A percentile compares a stretch with the other conserved stretches of the same genome.
Conservation (phyloP, 257 asterid genomes). For the Salvia hispanica region DNA sequence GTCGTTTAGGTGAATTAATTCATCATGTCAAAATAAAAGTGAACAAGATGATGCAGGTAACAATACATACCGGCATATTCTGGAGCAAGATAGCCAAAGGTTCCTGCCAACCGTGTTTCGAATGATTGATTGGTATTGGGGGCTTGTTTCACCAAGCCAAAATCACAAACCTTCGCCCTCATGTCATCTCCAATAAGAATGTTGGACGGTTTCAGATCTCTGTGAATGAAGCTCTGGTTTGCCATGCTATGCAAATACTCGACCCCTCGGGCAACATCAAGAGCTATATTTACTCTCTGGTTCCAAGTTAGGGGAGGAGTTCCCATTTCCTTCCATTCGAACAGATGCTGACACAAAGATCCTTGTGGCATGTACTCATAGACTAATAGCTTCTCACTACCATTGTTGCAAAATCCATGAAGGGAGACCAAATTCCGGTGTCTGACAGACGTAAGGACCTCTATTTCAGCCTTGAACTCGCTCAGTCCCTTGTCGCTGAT, state of each 20-base stretch:
- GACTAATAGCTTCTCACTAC: constrained; percentile 72
- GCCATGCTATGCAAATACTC: constrained; percentile 86
- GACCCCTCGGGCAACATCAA: constrained; percentile 91
- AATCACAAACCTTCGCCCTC: constrained; percentile 95
- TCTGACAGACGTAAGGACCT: constrained; percentile 75
- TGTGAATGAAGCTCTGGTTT: constrained; percentile 80
- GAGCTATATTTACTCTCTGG: constrained; percentile 67
- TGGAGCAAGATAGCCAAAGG: constrained; percentile 97
- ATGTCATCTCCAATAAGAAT: constrained; percentile 78
- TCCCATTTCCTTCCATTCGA: constrained; percentile 38
- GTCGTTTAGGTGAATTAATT: neutral
- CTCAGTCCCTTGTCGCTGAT: constrained; percentile 50
- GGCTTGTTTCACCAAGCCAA: constrained; percentile 81
- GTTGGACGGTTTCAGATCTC: constrained; percentile 89
- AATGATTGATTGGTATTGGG: constrained; percentile 63
- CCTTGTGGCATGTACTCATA: constrained; percentile 95
- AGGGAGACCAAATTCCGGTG: constrained; percentile 79
- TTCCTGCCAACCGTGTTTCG: constrained; percentile 82
- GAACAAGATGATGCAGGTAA: constrained; percentile 15
- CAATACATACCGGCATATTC: constrained; percentile 74
- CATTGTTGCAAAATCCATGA: constrained; percentile 74
- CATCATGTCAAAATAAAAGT: neutral
- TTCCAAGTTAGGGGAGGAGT: constrained; percentile 63
- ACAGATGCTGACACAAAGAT: constrained; percentile 65
- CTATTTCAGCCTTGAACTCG: constrained; percentile 87